Evolutionary conservation across 176 grass and related monocot species (phyloP), one percentile per base, ranked within the genome.

Genomic region (Eragrostis curvula): DNA sequence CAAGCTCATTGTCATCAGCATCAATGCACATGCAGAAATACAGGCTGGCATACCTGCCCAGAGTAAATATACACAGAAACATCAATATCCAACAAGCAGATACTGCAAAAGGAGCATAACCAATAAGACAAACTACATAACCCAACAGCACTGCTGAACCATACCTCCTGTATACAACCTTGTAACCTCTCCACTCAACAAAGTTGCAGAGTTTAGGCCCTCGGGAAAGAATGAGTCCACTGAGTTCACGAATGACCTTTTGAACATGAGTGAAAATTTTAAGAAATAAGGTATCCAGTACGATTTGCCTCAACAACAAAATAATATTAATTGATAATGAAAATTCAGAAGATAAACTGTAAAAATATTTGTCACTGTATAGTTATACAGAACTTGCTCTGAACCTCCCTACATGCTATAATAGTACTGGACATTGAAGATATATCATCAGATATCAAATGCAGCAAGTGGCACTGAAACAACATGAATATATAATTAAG

Each of bases 21-120:
- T 99, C 91, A 74, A 96, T 90, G 85, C 96, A 99, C 93, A 99
- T 99, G 89, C 96, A 99, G 85, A 99, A 99, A 89, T 99, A 99
- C 50, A 99, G 87, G 79, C 96, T 99, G 3, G 96, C 96, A 87
- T 99, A 99, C 89, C 96, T 99, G 65, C 5, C 41, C 45, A 80
- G 40, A 41, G 63, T 10, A 76, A 74, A 79, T 71, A 84, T 60
- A 58, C 84, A 80, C 16, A 78, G 64, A 14, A 12, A 45, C n/a
- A 87, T 88, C 68, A 79, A 68, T 51, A 42, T 45, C 67, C 18
- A 45, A 79, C 3, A 43, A 74, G 71, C 18, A 75, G 20, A 70
- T 18, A 58, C 70, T 71, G 29, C 20, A 53, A 87, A 81, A 62
- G 15, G 20, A 63, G 16, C 43, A 79, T 25, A 69, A 71, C 2